Percentiles rank a stretch among this genome's conserved stretches.
Evolutionary conservation across 495 filamentous ascomycete genomes (phyloP).

Genomic region (Talaromyces wortmannii): DNA sequence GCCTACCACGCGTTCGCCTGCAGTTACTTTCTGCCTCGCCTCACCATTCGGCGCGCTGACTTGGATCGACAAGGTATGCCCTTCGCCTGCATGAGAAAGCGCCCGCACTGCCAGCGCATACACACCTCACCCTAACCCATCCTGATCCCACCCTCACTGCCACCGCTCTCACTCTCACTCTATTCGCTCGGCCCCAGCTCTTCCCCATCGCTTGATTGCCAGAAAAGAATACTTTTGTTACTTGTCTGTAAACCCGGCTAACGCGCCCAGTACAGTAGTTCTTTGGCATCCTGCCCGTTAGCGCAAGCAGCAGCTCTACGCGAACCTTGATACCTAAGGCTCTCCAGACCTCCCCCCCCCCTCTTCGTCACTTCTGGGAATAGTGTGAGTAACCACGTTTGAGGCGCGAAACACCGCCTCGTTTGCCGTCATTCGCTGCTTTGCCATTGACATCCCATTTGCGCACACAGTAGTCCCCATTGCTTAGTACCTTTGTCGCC

Average conservation of each 20-base stretch:
- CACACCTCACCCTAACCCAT: constrained; percentile 20
- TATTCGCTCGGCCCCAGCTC: neutral
- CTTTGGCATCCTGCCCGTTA: neutral
- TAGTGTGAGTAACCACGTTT: neutral
- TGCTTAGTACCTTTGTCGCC: constrained; percentile 1
- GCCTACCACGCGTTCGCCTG: neutral
- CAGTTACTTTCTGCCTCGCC: neutral
- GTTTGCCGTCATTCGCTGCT: neutral
- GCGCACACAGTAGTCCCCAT: neutral
- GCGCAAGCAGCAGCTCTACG: neutral
- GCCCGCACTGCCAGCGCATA: constrained; percentile 44
- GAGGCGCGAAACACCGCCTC: constrained; percentile 4
- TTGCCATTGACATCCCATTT: neutral
- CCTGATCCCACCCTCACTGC: constrained; percentile 9
- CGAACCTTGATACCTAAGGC: constrained; percentile 4
- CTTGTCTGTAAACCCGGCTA: neutral
- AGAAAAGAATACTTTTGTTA: neutral
- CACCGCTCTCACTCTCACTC: constrained; percentile 9
- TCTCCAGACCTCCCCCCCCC: neutral
- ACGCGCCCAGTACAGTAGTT: neutral
- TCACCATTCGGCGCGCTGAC: neutral
- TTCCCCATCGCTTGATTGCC: neutral
- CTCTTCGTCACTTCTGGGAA: neutral
- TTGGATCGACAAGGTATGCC: constrained; percentile 36
- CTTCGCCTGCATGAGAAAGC: constrained; percentile 25